Evolutionary conservation across 116 monocot genomes (phyloP), one percentile per base, ranked within the genome.

Genomic region (Dioscorea cayenensis): DNA sequence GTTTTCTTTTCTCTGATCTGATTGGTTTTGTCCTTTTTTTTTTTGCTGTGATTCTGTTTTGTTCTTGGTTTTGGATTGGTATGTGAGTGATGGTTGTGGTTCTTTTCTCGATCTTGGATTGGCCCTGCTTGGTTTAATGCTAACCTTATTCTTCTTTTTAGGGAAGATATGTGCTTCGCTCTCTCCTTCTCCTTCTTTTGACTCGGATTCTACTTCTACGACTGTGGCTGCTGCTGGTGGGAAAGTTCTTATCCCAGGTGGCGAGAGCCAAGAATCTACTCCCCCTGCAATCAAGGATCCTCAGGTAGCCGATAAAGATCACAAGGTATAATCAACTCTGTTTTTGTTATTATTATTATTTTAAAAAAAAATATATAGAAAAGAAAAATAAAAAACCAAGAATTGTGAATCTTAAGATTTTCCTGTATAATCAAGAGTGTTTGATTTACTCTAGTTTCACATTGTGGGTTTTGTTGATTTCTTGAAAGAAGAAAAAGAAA

Each of bases 161-260:
- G 92, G 89, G 71, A 88, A 70, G 59, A 73, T 84, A 60, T 38
- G 62, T 38, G 75, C 76, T 7, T 43, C 43, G 43, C 43, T 7
- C 1, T 43, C 43, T 43, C 12, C 43, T 43, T 43, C 43, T 79
- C 71, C 77, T 67, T 75, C 85, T 60, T 80, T 28, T 73, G 72
- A 80, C 36, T 37, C 72, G 36, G 78, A 74, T 78, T 77, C 81
- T 69, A 23, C 73, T 62, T 79, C 87, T 29, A 78, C 50, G 19
- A 37, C 60, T 58, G 52, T 74, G 72, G 51, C 72, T 70, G 72
- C 81, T 70, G 75, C 79, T 49, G 74, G 84, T 52, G 78, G 76
- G 66, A 84, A 86, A 66, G 77, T 84, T 29, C 77, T 80, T 55
- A 65, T 92, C 61, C 80, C 89, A 2, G 92, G 76, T 32, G 68